These are phyloP conservation scores for Alternaria novae-zelandiae DNA, from an alignment of 2,329 filamentous ascomycete species.

Conservation along the genomic window DNA sequence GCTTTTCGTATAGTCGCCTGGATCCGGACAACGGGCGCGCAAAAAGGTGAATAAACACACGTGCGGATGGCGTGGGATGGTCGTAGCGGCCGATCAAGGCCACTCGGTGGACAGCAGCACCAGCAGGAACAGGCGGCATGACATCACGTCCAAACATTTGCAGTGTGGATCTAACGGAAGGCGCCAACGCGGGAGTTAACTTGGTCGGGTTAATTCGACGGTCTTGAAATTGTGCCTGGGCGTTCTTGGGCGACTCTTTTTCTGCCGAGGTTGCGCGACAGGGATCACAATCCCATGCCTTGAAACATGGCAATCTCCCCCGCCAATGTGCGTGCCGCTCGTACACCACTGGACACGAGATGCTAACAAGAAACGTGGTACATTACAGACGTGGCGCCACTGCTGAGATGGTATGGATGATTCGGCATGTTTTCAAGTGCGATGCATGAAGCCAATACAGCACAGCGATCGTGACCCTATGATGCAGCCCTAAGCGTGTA, in stretches of 20 bases:
- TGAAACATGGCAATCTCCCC: neutral
- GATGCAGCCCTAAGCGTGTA: constrained; percentile 1
- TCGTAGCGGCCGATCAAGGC: neutral
- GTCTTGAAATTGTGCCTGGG: constrained; percentile 2
- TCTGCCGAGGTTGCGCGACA: constrained; percentile 1
- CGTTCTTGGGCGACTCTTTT: neutral
- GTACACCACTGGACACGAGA: neutral
- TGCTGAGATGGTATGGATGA: neutral
- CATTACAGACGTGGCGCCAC: neutral
- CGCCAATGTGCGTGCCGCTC: neutral
- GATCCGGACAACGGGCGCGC: neutral
- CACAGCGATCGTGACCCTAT: neutral
- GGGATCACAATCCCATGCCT: neutral
- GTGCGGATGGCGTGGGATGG: neutral
- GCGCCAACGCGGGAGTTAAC: constrained; percentile 1
- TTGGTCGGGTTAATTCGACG: neutral
- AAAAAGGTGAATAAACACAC: neutral
- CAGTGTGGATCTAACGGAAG: neutral
- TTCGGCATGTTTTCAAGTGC: neutral
- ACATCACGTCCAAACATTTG: constrained; percentile 1
- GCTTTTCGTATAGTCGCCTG: neutral
- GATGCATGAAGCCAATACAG: neutral
- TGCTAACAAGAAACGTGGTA: neutral
- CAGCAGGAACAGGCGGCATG: constrained; percentile 10
- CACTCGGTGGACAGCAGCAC: constrained; percentile 1